Percentiles rank a stretch among this genome's conserved stretches.
Conservation (phyloP, 768 basidiomycete species). For the Calocybe indica region DNA sequence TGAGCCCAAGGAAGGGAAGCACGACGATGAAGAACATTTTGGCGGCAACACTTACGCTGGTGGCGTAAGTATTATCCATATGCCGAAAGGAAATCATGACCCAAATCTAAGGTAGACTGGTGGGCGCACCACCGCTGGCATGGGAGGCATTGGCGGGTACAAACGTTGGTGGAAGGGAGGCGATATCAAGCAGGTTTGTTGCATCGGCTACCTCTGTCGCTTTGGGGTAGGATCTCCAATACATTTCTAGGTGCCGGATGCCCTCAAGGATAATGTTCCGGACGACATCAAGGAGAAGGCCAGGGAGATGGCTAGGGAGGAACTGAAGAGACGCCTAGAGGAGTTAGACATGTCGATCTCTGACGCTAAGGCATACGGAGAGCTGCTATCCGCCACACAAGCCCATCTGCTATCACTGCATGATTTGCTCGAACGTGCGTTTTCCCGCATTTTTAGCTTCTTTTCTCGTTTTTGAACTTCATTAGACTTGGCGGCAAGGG, state of each 20-base stretch:
- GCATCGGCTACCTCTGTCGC: neutral
- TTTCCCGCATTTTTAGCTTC: neutral
- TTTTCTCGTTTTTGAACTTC: neutral
- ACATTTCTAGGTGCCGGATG: slow-evolving; percentile 36
- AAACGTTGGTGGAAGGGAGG: slow-evolving; percentile 60
- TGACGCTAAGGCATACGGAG: slow-evolving; percentile 53
- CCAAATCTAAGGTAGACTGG: slow-evolving; percentile 38
- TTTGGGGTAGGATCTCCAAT: neutral
- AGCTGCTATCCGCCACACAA: slow-evolving; percentile 46
- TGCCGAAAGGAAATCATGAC: neutral
- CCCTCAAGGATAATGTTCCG: slow-evolving; percentile 51
- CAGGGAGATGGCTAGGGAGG: slow-evolving; percentile 60
- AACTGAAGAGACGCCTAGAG: slow-evolving; percentile 53
- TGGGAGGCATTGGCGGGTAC: slow-evolving; percentile 64
- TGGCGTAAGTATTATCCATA: slow-evolving; percentile 33
- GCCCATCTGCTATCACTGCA: slow-evolving; percentile 54
- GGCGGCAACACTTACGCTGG: slow-evolving; percentile 66
- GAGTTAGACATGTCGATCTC: slow-evolving; percentile 54
- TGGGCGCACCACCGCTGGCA: slow-evolving; percentile 59
- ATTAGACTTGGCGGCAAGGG: slow-evolving; percentile 58
- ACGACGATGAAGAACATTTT: slow-evolving; percentile 55
- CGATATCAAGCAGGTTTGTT: slow-evolving; percentile 51
- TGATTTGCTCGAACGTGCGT: slow-evolving; percentile 58
- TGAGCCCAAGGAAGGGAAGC: slow-evolving; percentile 56
- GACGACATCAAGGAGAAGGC: slow-evolving; percentile 58